phyloP scores from a whole-genome alignment of 73 alveolate genomes.

The Tetrahymena malaccensis region DNA sequence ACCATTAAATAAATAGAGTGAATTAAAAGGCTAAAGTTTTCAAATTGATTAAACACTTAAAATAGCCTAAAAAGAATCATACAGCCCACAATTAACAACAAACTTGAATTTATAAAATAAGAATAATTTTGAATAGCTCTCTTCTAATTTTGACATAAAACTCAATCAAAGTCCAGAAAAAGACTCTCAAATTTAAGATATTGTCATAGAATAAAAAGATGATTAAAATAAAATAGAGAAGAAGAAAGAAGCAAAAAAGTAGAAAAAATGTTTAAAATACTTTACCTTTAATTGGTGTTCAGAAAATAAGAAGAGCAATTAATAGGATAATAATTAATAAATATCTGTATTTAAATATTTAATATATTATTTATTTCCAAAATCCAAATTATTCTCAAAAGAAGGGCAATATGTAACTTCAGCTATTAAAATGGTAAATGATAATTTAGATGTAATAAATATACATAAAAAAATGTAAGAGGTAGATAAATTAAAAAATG shows the following conservation, averaged over 20 bases:
- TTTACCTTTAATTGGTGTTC: background rate
- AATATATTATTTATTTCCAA: background rate
- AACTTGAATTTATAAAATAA: background rate
- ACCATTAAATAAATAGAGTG: background rate
- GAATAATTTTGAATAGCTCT: background rate
- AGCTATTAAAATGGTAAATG: background rate
- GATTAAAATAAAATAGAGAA: no score
- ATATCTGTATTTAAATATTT: background rate
- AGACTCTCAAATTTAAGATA: background rate
- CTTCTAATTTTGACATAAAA: background rate
- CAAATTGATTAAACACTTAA: background rate
- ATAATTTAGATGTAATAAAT: background rate
- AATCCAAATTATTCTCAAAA: background rate
- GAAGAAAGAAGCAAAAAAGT: background rate
- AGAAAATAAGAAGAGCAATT: no score
- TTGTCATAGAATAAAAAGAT: background rate
- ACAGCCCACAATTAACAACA: background rate
- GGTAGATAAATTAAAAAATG: background rate
- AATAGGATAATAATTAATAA: background rate
- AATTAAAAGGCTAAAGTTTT: no score
- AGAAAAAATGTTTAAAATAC: background rate
- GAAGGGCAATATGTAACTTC: background rate
- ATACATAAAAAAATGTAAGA: background rate
- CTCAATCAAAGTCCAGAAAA: background rate
- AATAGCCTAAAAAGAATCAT: background rate